These are phyloP conservation scores for Thielaviopsis musarum DNA, from an alignment of 2,329 filamentous ascomycete genomes.

Conservation along the genomic window DNA sequence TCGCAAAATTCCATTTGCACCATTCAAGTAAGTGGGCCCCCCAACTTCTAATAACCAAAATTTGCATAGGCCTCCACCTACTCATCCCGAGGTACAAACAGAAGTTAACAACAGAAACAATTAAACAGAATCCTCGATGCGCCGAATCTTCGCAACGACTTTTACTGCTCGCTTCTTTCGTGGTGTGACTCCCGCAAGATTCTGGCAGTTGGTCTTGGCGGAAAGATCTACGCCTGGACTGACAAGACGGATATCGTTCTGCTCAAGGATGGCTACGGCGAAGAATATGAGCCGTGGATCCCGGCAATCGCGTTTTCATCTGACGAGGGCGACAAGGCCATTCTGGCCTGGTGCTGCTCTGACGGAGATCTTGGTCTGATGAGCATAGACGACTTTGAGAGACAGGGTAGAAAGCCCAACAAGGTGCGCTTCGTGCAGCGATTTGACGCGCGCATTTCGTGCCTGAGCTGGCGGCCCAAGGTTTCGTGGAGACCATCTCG, in stretches of 20 bases:
- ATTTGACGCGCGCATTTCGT: slow-evolving; percentile 62
- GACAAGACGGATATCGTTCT: slow-evolving; percentile 51
- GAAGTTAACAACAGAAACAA: neutral
- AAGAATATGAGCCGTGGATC: slow-evolving; percentile 32
- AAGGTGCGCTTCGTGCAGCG: slow-evolving; percentile 45
- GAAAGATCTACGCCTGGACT: slow-evolving; percentile 76
- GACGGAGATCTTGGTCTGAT: slow-evolving; percentile 62
- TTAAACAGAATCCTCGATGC: slow-evolving; percentile 60
- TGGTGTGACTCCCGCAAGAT: slow-evolving; percentile 61
- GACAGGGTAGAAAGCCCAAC: slow-evolving; percentile 25
- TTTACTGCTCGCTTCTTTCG: slow-evolving; percentile 81
- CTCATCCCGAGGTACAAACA: neutral
- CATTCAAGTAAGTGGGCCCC: slow-evolving; percentile 49
- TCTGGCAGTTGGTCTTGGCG: slow-evolving; percentile 68
- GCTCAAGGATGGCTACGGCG: slow-evolving; percentile 24
- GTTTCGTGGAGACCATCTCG: slow-evolving; percentile 34
- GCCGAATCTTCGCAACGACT: slow-evolving; percentile 79
- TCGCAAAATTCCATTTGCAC: slow-evolving; percentile 42
- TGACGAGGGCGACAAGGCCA: slow-evolving; percentile 51
- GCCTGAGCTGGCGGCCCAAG: slow-evolving; percentile 63
- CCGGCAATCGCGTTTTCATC: slow-evolving; percentile 90
- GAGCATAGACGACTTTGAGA: slow-evolving; percentile 27
- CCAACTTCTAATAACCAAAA: neutral
- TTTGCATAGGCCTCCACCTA: too few species aligned
- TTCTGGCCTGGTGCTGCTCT: slow-evolving; percentile 71